Percentiles rank a stretch among this genome's conserved stretches.
Conservation (phyloP, 345 rosid species). For the Pugionium cornutum region DNA sequence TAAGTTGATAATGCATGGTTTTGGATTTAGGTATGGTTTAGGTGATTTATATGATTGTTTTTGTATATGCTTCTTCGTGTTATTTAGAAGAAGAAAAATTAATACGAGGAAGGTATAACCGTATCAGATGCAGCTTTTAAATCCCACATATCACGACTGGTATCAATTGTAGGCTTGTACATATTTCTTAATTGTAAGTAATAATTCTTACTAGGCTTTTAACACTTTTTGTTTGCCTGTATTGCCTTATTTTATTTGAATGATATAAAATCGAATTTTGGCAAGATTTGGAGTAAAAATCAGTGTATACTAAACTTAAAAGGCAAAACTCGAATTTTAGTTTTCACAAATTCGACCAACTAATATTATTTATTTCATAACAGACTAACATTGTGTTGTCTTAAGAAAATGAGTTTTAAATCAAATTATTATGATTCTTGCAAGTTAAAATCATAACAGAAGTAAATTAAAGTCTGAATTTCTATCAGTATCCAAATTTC, state of each 20-base stretch:
- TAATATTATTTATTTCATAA: no score
- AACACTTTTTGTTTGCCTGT: no score
- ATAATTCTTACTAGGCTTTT: neutral
- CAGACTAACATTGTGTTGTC: neutral
- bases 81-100: neutral
- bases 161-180: conserved; percentile 7
- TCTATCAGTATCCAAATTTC: no score
- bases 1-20: neutral
- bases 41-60: neutral
- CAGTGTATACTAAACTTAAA: conserved; percentile 18
- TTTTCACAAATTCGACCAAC: conserved; percentile 7
- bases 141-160: conserved; percentile 14
- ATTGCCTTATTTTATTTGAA: no score
- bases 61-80: neutral
- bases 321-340: conserved; percentile 13
- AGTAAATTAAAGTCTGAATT: neutral
- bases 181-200: conserved; percentile 7
- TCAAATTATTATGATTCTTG: neutral
- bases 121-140: conserved; percentile 11
- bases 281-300: neutral
- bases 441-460: conserved; percentile 3
- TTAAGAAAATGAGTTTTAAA: neutral
- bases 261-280: neutral
- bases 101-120: conserved; percentile 17
- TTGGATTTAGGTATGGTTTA: conserved; percentile 5